Percentiles rank a stretch among this genome's conserved stretches.
Conservation (phyloP, 2,329 filamentous ascomycete genomes). For the Raffaelea arxii region DNA sequence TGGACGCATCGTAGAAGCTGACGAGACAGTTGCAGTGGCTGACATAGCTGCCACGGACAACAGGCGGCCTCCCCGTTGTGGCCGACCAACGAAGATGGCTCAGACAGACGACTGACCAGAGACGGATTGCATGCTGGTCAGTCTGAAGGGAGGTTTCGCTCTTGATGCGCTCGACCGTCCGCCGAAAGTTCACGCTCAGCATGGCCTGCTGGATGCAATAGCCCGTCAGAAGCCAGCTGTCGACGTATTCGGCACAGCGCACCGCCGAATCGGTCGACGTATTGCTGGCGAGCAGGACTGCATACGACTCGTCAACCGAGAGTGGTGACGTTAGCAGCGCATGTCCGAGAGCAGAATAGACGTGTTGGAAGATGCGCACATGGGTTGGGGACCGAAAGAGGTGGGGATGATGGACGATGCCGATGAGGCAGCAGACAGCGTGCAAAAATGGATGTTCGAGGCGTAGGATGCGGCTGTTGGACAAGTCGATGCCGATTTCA, state of each 20-base stretch:
- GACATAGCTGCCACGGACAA: neutral
- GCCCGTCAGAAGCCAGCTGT: slow-evolving; percentile 26
- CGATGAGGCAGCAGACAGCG: neutral
- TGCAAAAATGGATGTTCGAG: neutral
- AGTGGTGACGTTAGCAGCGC: neutral
- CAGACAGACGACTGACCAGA: neutral
- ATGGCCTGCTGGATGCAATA: slow-evolving; percentile 2
- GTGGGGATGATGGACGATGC: neutral
- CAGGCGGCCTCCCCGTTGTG: neutral
- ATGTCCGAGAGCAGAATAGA: neutral
- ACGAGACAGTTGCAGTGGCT: slow-evolving; percentile 1
- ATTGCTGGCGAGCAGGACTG: neutral
- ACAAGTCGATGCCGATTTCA: neutral
- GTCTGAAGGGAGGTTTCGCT: neutral
- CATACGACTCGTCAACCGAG: neutral
- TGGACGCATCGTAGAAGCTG: slow-evolving; percentile 2
- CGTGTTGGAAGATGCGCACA: neutral
- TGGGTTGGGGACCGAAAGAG: neutral
- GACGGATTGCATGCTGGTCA: neutral
- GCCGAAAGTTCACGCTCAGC: neutral
- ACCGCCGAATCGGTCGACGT: neutral
- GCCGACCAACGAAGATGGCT: slow-evolving; percentile 1
- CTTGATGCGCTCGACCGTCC: neutral
- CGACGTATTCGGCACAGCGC: slow-evolving; percentile 31
- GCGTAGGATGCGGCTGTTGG: neutral